A percentile compares a stretch with the other conserved stretches of the same genome.
Evolutionary conservation across 2,329 filamentous ascomycete genomes (phyloP).

Genomic region (Aspergillus novoparasiticus): DNA sequence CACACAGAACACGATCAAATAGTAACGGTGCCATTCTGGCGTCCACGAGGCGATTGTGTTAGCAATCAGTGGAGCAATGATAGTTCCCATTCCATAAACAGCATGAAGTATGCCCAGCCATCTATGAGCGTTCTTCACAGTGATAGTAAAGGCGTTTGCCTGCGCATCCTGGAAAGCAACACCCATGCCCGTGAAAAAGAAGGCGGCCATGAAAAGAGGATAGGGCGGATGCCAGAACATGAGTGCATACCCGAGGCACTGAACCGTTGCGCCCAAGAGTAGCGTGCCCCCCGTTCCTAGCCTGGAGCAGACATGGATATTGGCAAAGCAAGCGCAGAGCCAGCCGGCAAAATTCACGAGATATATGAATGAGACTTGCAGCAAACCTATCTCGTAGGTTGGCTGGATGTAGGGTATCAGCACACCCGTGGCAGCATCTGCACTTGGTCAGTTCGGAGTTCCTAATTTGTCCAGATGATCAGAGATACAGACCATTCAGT

Average conservation of each 20-base stretch:
- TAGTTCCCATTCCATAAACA: slow-evolving; percentile 25
- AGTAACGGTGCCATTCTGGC: slow-evolving; percentile 27
- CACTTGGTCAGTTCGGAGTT: neutral
- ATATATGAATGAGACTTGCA: slow-evolving; percentile 27
- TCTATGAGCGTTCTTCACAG: slow-evolving; percentile 24
- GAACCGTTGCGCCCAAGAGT: slow-evolving; percentile 21
- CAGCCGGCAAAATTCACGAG: slow-evolving; percentile 26
- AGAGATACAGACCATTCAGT: slow-evolving; percentile 21
- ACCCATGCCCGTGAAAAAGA: slow-evolving; percentile 27
- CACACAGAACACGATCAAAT: slow-evolving; percentile 20
- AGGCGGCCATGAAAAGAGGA: slow-evolving; percentile 24
- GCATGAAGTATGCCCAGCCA: slow-evolving; percentile 28
- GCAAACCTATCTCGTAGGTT: slow-evolving; percentile 23
- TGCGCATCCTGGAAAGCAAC: slow-evolving; percentile 27
- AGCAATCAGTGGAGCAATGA: slow-evolving; percentile 24
- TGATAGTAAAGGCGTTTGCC: slow-evolving; percentile 26
- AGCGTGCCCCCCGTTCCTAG: slow-evolving; percentile 27
- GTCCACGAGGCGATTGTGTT: slow-evolving; percentile 25
- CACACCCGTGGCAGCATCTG: slow-evolving; percentile 26
- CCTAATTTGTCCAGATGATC: too few relatives aligned
- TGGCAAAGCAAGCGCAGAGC: slow-evolving; percentile 25
- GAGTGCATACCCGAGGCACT: slow-evolving; percentile 24
- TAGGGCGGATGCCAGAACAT: slow-evolving; percentile 28
- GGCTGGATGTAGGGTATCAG: slow-evolving; percentile 29
- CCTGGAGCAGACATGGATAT: slow-evolving; percentile 27